These are phyloP conservation scores for Dactylonectria estremocensis DNA, from an alignment of 2,329 filamentous ascomycete species.

Conservation along the genomic window DNA sequence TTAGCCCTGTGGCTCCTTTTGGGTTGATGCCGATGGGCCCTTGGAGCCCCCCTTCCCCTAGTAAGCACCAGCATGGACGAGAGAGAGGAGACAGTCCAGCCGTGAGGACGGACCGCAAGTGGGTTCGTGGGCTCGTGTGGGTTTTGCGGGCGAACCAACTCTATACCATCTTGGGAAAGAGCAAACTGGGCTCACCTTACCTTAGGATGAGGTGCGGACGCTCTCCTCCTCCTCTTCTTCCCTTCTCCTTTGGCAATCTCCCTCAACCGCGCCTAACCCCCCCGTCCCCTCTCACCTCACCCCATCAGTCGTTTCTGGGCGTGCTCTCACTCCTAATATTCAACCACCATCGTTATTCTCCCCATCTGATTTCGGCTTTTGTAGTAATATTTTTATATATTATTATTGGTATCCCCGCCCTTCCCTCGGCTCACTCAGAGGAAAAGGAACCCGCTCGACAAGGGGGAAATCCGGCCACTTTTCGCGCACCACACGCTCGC, in stretches of 20 bases:
- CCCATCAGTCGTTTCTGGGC: constrained; percentile 40
- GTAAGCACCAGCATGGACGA: too few relatives aligned
- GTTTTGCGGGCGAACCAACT: constrained; percentile 22
- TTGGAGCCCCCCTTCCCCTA: too few relatives aligned
- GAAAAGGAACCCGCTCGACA: constrained; percentile 5
- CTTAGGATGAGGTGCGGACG: not conserved
- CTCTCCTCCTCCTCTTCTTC: not conserved
- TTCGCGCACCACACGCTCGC: constrained; percentile 5
- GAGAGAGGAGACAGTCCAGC: not conserved
- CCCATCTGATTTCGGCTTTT: constrained; percentile 27
- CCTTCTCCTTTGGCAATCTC: constrained; percentile 18
- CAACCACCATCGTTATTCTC: constrained; percentile 31
- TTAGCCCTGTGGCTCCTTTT: not conserved
- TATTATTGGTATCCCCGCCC: not conserved
- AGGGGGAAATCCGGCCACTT: constrained; percentile 3
- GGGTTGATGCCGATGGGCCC: not conserved
- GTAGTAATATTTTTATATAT: constrained; percentile 19
- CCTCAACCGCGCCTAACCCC: constrained; percentile 16
- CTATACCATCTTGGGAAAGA: constrained; percentile 30
- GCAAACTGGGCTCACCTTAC: constrained; percentile 21
- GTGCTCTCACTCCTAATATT: constrained; percentile 40
- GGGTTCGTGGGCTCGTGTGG: constrained; percentile 10
- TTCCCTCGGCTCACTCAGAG: constrained; percentile 10
- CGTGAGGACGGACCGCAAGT: not conserved
- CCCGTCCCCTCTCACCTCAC: not conserved